Conservation (phyloP, 2,329 filamentous ascomycete genomes). For the Monosporascus sp. region DNA sequence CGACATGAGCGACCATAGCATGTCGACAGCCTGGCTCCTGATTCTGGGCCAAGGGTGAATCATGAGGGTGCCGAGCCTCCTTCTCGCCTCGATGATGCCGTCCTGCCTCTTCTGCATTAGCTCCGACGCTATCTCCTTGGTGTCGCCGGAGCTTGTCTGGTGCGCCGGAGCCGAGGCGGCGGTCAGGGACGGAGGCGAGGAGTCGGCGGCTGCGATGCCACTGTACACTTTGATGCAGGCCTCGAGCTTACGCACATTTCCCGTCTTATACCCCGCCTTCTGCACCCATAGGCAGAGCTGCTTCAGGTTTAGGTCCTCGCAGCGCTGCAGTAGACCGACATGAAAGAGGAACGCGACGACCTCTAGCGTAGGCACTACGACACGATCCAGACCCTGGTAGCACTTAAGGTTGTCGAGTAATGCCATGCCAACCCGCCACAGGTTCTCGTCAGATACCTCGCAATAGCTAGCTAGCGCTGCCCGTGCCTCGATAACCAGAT, state of each 20-base stretch:
- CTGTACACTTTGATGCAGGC: conserved; percentile 77
- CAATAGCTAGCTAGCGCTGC: conserved; percentile 57
- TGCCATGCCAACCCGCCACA: conserved; percentile 42
- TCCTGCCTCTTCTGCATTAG: conserved; percentile 31
- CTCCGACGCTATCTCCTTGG: conserved; percentile 12
- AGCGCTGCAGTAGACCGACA: conserved; percentile 42
- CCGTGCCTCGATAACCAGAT: conserved; percentile 64
- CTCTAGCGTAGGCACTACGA: conserved; percentile 71
- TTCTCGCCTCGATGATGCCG: conserved; percentile 50
- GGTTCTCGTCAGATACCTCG: conserved; percentile 31
- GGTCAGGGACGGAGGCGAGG: neutral
- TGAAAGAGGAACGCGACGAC: conserved; percentile 73
- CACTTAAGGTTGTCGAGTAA: conserved; percentile 50
- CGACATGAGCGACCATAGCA: conserved; percentile 46
- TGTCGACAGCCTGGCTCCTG: conserved; percentile 53
- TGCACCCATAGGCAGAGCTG: conserved; percentile 66
- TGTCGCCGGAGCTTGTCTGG: neutral
- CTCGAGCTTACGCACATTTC: conserved; percentile 75
- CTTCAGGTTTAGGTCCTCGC: conserved; percentile 38
- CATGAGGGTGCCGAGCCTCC: conserved; percentile 68
- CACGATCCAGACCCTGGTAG: conserved; percentile 59
- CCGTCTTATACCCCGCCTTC: conserved; percentile 75
- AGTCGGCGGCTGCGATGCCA: conserved; percentile 46
- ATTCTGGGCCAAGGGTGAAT: conserved; percentile 79
- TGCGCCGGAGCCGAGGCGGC: neutral